Percentiles rank a stretch among this genome's conserved stretches.
Conservation (phyloP, 1,139 yeast species). For the Debaryomyces singareniensis region DNA sequence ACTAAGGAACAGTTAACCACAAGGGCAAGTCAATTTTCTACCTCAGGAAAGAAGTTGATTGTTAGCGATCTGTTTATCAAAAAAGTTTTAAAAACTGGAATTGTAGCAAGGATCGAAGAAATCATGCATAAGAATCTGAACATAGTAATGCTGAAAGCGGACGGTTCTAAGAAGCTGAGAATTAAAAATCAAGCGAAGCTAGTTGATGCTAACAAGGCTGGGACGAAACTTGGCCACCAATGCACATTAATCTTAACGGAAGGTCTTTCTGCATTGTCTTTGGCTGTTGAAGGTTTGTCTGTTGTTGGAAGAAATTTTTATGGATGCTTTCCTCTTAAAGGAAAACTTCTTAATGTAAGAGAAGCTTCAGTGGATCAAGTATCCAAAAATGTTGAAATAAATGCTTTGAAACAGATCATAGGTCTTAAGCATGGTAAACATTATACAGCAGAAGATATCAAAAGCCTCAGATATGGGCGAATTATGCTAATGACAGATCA, state of each 20-base stretch:
- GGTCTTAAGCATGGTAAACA: constrained; percentile 91
- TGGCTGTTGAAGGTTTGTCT: constrained; percentile 90
- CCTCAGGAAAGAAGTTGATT: constrained; percentile 49
- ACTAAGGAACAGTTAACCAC: constrained; percentile 95
- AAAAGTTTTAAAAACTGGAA: constrained; percentile 66
- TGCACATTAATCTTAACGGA: constrained; percentile 93
- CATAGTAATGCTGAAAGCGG: constrained; percentile 83
- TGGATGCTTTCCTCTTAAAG: constrained; percentile 94
- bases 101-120: constrained; percentile 74
- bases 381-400: constrained; percentile 87
- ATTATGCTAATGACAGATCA: constrained; percentile 99
- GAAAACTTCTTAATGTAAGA: constrained; percentile 90
- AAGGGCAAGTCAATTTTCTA: constrained; percentile 82
- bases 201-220: constrained; percentile 96
- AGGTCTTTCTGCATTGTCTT: constrained; percentile 93
- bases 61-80: constrained; percentile 73
- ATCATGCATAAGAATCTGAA: constrained; percentile 86
- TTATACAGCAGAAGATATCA: constrained; percentile 57
- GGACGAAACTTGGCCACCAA: constrained; percentile 84
- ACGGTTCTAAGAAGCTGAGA: constrained; percentile 79
- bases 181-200: constrained; percentile 86
- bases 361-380: constrained; percentile 96
- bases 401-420: constrained; percentile 90
- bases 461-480: constrained; percentile 86
- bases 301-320: constrained; percentile 95